Evolutionary conservation across 148 eudicot species (phyloP), one percentile per base, ranked within the genome.

Genomic region (Vaccinium vitisidaea): DNA sequence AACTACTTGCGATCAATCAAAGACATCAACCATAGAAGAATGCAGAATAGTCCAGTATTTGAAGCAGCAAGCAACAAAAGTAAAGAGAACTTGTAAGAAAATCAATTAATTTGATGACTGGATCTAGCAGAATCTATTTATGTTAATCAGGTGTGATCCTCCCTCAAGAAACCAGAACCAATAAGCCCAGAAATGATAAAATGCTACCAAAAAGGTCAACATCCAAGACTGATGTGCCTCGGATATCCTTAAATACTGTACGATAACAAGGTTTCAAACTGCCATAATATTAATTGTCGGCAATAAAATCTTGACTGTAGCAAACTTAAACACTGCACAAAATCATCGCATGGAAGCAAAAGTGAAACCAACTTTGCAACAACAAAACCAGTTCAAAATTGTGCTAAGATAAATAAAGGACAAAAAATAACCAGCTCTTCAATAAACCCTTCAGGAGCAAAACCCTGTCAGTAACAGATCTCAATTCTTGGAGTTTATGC

Each of bases 361-460:
- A 36, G 30, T 70, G 9, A 15, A 69, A 53, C 50, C 67, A 54
- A 82, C 67, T 65, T 36, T 82, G 23, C 80, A 82, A 76, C 77
- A 63, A 61, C 63, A 53, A 65, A 83, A 21, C 21, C 43, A 73
- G 84, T 77, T 76, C 82, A 50, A 82, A 77, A 77, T 71, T 78
- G 79, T n/a, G 54, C 76, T 61, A 36, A 11, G 27, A 70, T 69
- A 53, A 49, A 25, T 18, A 54, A 69, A 80, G 6, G 69, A 67
- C 27, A 86, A 67, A 82, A 69, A 46, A 82, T 8, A 85, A 58
- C n/a, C 16, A 70, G 23, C 69, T 23, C 53, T 65, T 55, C 8
- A 56, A 49, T 50, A 36, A 16, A 7, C 23, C 15, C 75, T 81
- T 12, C 1, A 15, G 19, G 11, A 14, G 25, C 59, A 0, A 81